Base-by-base conservation (phyloP, 2,329 filamentous ascomycete genomes). In the Sporothrix globosa region DNA sequence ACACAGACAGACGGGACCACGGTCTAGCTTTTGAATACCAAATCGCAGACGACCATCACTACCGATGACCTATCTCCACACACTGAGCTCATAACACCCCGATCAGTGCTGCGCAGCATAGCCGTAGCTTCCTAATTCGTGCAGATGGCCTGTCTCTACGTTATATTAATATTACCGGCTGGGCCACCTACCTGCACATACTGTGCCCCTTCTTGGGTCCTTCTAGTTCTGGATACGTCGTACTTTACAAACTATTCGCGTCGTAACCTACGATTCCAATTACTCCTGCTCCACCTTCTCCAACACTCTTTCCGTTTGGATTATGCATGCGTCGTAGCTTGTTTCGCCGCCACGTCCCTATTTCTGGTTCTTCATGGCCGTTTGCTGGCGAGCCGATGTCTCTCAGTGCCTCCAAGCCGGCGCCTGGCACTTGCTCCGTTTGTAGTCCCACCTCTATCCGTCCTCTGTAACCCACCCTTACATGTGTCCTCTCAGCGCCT, bases 361-460 rank as follows among this genome's bases (percentile, higher is more conserved):
- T 58, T 34, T 39, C 30, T 58, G 54, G 54, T 21, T 27, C 54
- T 34, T 34, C 34, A 34, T 44, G 41, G 17, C 11, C 4, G 41
- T 58, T 56, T n/a, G 11, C 24, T 58, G 17, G 14, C 27, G 44
- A 50, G 48, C 19, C 19, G 17, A n/a, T 17, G 19, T 30, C 53
- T 19, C 19, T 34, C 14, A n/a, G n/a, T 58, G 19, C 56, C 34
- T 5, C 39, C 11, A 24, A 52, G 27, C 61, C 61, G 24, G 17
- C 17, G 13, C 10, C 56, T 52, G 61, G 5, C 61, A 34, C 44
- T 52, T 9, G 61, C 24, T 52, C 46, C 44, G 44, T 66, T 52
- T 50, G 61, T 44, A 66, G 24, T 39, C 58, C 58, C 58, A 63
- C 39, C 58, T 24, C 44, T 61, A 61, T 61, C 34, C 58, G 58